phyloP scores from a whole-genome alignment of 805 yeast species.

The Wickerhamiella domercqiae region DNA sequence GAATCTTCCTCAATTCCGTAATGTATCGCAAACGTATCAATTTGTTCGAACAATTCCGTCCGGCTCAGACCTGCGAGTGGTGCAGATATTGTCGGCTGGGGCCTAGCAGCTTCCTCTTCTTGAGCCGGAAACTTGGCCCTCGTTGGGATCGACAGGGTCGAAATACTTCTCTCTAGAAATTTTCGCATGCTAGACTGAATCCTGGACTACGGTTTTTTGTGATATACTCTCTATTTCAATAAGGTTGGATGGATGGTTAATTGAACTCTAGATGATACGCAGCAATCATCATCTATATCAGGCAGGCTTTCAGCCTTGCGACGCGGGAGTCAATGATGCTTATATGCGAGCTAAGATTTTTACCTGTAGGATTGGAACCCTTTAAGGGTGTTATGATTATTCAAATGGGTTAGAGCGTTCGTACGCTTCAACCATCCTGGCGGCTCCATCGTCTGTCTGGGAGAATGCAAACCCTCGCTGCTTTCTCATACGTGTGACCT shows the following conservation, averaged over 20 bases:
- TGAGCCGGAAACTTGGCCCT: background rate
- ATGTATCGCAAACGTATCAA: constrained; percentile 15
- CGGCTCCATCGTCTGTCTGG: constrained; percentile 90
- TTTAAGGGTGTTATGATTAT: too few relatives aligned
- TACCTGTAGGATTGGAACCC: too few relatives aligned
- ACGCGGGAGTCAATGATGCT: too few relatives aligned
- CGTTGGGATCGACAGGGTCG: constrained; percentile 1
- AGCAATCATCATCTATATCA: background rate
- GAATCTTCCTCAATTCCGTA: constrained; percentile 14
- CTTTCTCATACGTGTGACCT: constrained; percentile 93
- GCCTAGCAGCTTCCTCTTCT: background rate
- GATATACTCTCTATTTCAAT: background rate
- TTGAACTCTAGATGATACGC: background rate
- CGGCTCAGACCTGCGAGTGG: constrained; percentile 1
- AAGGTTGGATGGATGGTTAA: background rate
- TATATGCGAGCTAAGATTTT: background rate
- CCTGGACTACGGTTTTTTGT: too few relatives aligned
- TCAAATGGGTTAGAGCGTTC: too few relatives aligned
- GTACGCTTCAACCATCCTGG: constrained; percentile 77
- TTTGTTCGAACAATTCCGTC: constrained; percentile 17
- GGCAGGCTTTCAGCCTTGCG: too few relatives aligned
- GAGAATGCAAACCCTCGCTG: constrained; percentile 98
- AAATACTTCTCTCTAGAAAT: constrained; percentile 1
- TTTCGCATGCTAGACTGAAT: too few relatives aligned
- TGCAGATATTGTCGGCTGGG: constrained; percentile 1